These are phyloP conservation scores for Tephrocybe sp. DNA, from an alignment of 768 basidiomycete genomes.

Conservation along the genomic window DNA sequence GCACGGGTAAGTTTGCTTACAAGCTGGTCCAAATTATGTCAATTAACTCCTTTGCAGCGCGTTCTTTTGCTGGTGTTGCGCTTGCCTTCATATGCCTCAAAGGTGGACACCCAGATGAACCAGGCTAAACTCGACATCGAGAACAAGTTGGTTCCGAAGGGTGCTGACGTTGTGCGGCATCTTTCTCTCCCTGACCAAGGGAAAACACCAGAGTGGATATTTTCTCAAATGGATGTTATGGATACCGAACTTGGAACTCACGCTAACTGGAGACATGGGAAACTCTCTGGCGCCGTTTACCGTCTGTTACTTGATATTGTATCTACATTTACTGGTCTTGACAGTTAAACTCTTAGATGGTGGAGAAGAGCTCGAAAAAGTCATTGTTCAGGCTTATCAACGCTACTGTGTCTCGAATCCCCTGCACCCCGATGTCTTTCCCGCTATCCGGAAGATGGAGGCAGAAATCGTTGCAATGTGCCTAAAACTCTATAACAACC, in stretches of 20 bases:
- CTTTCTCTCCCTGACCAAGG: slow-evolving; percentile 66
- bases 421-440: slow-evolving; percentile 92
- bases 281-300: slow-evolving; percentile 84
- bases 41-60: slow-evolving; percentile 35
- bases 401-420: slow-evolving; percentile 88
- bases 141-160: slow-evolving; percentile 64
- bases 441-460: slow-evolving; percentile 94
- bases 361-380: slow-evolving; percentile 74
- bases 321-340: not conserved
- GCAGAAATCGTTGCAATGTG: slow-evolving; percentile 92
- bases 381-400: slow-evolving; percentile 80
- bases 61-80: slow-evolving; percentile 57
- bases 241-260: slow-evolving; percentile 51
- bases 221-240: slow-evolving; percentile 79
- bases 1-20: slow-evolving; percentile 43
- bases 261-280: slow-evolving; percentile 66
- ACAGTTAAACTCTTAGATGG: slow-evolving; percentile 51
- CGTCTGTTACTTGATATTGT: slow-evolving; percentile 47
- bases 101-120: slow-evolving; percentile 63
- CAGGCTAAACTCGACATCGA: slow-evolving; percentile 68
- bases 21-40: not conserved
- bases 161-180: slow-evolving; percentile 61
- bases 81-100: slow-evolving; percentile 58
- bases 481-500: slow-evolving; percentile 80
- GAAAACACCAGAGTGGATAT: slow-evolving; percentile 68